Evolutionary conservation across 1,139 yeast species (phyloP), one percentile per base, ranked within the genome.

Genomic region (Pichia inconspicua): DNA sequence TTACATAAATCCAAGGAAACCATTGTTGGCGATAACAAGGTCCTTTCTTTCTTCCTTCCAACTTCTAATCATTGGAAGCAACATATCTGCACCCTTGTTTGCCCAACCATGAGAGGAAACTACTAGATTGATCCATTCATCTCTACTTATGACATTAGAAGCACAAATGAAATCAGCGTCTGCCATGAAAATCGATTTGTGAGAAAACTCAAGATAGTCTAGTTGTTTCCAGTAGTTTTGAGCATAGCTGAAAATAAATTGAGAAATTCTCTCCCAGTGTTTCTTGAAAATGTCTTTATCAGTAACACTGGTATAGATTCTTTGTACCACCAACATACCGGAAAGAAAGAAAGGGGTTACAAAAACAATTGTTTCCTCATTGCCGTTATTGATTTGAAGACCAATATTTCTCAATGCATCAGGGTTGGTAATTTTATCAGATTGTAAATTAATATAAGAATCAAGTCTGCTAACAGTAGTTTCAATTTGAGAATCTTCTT

Each of bases 1-100:
- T 27, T 28, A 47, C 44, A 48, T 38, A 34, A 48, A 48, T n/a
- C 84, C 59, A 82, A 44, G 38, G 17, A 36, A 28, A 9, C 50
- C 50, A 30, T 45, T 48, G 32, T 48, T 25, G 6, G 48, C 48
- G 5, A 48, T 30, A 32, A 11, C 45, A 37, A 8, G 32, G 41
- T 34, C 31, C 25, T 35, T 31, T n/a, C n/a, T 25, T 41, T 11
- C 4, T 11, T 17, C n/a, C 31, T 44, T 44, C 50, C 50, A 48
- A 25, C 45, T 47, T 41, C 48, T 44, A 22, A 48, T 42, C 50
- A 48, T 48, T 25, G 50, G 50, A 4, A 48, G 39, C 12, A 35
- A 37, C 12, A 40, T 19, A 10, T 36, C 51, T 3, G 14, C 1
- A 10, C 46, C 46, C 4, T 15, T 17, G 19, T 45, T 30, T 14